A percentile compares a stretch with the other conserved stretches of the same genome.
Conservation (phyloP, 2,329 filamentous ascomycete species). For the Talaromyces islandicus region DNA sequence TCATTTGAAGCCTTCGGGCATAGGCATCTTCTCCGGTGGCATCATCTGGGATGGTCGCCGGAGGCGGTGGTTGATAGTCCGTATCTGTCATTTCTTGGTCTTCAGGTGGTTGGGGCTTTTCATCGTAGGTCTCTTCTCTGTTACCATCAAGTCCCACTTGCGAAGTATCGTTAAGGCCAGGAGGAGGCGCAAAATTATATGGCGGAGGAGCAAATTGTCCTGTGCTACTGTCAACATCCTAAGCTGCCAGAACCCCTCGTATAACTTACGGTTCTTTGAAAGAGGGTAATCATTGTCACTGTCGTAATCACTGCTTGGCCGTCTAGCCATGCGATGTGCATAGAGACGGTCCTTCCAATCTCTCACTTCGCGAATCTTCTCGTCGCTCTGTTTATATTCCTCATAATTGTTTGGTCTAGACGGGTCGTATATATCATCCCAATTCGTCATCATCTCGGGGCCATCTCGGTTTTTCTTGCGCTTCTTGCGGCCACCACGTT, state of each 20-base stretch:
- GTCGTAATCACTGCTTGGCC: constrained; percentile 39
- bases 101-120: neutral
- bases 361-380: constrained; percentile 69
- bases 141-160: constrained; percentile 16
- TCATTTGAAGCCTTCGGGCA: constrained; percentile 56
- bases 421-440: constrained; percentile 89
- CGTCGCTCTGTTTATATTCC: constrained; percentile 77
- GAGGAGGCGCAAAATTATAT: constrained; percentile 47
- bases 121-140: constrained; percentile 5
- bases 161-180: constrained; percentile 34
- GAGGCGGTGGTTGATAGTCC: constrained; percentile 26
- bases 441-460: constrained; percentile 58
- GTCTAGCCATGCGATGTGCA: constrained; percentile 55
- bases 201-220: constrained; percentile 47
- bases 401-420: constrained; percentile 75
- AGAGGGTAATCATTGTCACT: constrained; percentile 45
- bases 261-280: constrained; percentile 41
- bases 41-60: constrained; percentile 49
- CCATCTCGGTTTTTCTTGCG: constrained; percentile 66
- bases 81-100: constrained; percentile 7
- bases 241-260: neutral
- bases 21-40: constrained; percentile 65
- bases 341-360: constrained; percentile 85
- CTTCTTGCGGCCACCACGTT: constrained; percentile 72
- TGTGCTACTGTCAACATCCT: constrained; percentile 15